Percentiles rank a stretch among this genome's conserved stretches.
Evolutionary conservation across 1,284 basidiomycete genomes (phyloP).

Genomic region (Ustilago shanxiensis): DNA sequence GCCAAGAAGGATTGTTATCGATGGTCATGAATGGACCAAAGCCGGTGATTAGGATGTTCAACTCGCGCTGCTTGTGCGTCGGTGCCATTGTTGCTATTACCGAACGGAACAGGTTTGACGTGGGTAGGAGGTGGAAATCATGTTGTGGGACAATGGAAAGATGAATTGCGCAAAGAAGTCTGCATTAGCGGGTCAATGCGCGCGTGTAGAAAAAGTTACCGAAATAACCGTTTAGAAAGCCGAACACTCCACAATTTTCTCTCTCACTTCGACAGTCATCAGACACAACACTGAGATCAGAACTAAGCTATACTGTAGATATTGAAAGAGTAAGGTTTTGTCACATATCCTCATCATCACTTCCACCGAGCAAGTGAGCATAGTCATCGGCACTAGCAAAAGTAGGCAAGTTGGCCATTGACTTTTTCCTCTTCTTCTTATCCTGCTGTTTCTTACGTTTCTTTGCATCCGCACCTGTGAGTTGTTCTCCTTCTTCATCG

Average conservation of each 20-base stretch:
- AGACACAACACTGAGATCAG: background rate
- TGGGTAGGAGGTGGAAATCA: no score
- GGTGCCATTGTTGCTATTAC: constrained; percentile 17
- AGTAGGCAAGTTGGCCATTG: constrained; percentile 79
- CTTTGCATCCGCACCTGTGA: constrained; percentile 33
- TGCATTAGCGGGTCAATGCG: background rate
- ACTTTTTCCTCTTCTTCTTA: constrained; percentile 78
- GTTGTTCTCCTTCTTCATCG: constrained; percentile 40
- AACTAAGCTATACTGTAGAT: background rate
- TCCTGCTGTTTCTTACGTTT: constrained; percentile 61
- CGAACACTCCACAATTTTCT: background rate
- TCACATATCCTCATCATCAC: constrained; percentile 75
- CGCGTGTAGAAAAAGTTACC: constrained; percentile 3
- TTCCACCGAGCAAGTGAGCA: constrained; percentile 81
- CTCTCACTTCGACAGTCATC: background rate
- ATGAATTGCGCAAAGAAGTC: background rate
- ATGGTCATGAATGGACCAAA: constrained; percentile 49
- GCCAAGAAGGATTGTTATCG: constrained; percentile 49
- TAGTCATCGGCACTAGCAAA: constrained; percentile 98
- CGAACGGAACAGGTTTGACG: background rate
- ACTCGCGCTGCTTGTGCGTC: constrained; percentile 3
- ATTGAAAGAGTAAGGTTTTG: background rate
- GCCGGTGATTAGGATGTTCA: constrained; percentile 50
- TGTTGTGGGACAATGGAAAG: no score
- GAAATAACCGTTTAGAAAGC: constrained; percentile 3